Percentiles rank a stretch among this genome's conserved stretches.
These are phyloP conservation scores for Byssoonygena ceratinophila DNA, from an alignment of 2,329 filamentous ascomycete species.

Conservation along the genomic window DNA sequence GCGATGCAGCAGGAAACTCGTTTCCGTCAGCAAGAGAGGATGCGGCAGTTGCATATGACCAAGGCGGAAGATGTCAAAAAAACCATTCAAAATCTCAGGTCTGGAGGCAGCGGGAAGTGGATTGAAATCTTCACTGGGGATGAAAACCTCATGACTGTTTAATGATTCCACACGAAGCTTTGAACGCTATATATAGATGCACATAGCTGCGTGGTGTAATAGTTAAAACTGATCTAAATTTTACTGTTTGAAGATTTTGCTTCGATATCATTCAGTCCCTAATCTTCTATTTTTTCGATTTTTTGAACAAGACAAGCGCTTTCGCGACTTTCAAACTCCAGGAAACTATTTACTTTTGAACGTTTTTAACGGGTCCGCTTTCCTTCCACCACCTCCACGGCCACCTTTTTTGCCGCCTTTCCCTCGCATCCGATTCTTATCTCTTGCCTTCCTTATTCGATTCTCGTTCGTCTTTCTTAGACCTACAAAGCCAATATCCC, in stretches of 20 bases:
- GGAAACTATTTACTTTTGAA: constrained; percentile 54
- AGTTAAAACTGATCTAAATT: too few relatives aligned
- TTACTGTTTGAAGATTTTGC: too few relatives aligned
- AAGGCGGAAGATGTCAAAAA: not conserved
- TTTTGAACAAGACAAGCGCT: too few relatives aligned
- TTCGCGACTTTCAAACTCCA: too few relatives aligned
- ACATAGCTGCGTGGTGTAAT: too few relatives aligned
- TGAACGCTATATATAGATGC: too few relatives aligned
- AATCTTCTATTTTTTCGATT: too few relatives aligned
- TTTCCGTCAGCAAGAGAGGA: not conserved
- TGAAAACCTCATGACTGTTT: not conserved
- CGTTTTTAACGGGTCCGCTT: constrained; percentile 75
- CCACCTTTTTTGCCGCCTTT: constrained; percentile 40
- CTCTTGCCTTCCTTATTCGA: constrained; percentile 42
- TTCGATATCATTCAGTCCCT: too few relatives aligned
- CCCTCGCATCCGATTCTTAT: constrained; percentile 35
- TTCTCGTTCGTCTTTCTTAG: constrained; percentile 44
- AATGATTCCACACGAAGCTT: too few relatives aligned
- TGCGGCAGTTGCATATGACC: not conserved
- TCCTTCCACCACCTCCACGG: constrained; percentile 43
- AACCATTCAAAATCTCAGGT: constrained; percentile 1
- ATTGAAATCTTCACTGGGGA: constrained; percentile 3
- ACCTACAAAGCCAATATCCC: constrained; percentile 67
- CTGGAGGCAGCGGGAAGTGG: constrained; percentile 9
- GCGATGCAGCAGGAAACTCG: not conserved